Evolutionary conservation across 495 filamentous ascomycete genomes (phyloP).

Genomic region (Aspergillus incahuasiensis): DNA sequence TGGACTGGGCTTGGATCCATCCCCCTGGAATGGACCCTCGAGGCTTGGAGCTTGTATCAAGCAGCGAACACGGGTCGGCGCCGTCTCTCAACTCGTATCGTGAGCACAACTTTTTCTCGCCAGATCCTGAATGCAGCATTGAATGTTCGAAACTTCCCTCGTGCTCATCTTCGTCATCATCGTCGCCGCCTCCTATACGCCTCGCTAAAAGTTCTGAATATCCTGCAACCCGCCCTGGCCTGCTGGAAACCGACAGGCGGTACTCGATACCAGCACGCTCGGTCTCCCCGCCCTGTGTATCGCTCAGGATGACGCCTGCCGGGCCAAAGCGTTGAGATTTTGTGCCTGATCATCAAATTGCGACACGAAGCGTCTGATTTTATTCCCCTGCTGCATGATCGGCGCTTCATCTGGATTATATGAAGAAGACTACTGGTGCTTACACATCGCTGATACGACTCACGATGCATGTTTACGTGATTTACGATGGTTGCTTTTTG

Average conservation of each 20-base stretch:
- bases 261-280: constrained; percentile 15
- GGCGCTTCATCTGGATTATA: neutral
- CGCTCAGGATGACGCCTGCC: constrained; percentile 30
- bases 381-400: neutral
- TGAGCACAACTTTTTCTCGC: constrained; percentile 5
- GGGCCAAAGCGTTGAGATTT: constrained; percentile 2
- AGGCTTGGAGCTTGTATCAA: neutral
- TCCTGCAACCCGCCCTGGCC: constrained; percentile 16
- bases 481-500: constrained; percentile 2
- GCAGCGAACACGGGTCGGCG: constrained; percentile 22
- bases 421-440: neutral
- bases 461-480: constrained; percentile 4
- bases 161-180: neutral
- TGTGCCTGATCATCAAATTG: constrained; percentile 12
- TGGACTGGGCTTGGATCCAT: constrained; percentile 2
- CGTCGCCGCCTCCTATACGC: neutral
- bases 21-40: neutral
- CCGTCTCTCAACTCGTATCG: constrained; percentile 4
- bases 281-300: constrained; percentile 26
- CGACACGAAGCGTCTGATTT: neutral
- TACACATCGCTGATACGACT: constrained; percentile 2
- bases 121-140: constrained; percentile 4
- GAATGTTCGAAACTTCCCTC: constrained; percentile 4
- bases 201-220: neutral
- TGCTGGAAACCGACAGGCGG: constrained; percentile 18